A percentile compares a stretch with the other conserved stretches of the same genome.
Conservation (phyloP, 352 stramenopile species). For the Globisporangium takayamanum region DNA sequence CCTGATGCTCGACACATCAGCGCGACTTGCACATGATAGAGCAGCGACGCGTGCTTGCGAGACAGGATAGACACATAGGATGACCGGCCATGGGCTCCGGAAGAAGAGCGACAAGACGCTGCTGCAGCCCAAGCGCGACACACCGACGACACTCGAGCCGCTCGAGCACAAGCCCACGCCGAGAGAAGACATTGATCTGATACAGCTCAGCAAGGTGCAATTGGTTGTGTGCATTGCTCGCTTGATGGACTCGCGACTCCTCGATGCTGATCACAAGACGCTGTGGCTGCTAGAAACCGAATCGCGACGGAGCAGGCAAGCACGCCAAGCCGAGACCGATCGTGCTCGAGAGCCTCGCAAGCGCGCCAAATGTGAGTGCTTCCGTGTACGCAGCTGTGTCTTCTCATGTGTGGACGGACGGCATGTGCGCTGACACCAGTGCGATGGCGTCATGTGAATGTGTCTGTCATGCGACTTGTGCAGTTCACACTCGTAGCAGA, state of each 20-base stretch:
- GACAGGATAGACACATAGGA: slow-evolving; percentile 11
- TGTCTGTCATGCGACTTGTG: too few species aligned
- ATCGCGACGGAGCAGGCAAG: slow-evolving; percentile 35
- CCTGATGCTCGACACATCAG: too few species aligned
- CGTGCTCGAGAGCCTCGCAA: slow-evolving; percentile 48
- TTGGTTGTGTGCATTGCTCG: background rate
- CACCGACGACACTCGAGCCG: slow-evolving; percentile 44
- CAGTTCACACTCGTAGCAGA: too few species aligned
- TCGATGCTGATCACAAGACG: background rate
- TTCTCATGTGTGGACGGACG: background rate
- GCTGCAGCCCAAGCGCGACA: slow-evolving; percentile 28
- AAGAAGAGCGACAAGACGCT: slow-evolving; percentile 40
- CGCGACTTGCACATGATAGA: background rate
- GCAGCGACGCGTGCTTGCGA: slow-evolving; percentile 1
- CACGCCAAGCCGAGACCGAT: slow-evolving; percentile 43
- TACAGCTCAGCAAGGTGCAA: slow-evolving; percentile 51
- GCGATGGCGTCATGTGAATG: too few species aligned
- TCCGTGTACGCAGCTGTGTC: background rate
- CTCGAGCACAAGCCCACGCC: slow-evolving; percentile 59
- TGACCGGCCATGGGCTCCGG: slow-evolving; percentile 21
- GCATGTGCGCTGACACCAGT: too few species aligned
- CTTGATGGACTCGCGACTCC: background rate
- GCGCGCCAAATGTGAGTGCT: slow-evolving; percentile 27
- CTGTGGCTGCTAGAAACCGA: slow-evolving; percentile 24
- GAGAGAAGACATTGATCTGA: slow-evolving; percentile 45